These are phyloP conservation scores for Hanseniaspora hatyaiensis DNA, from an alignment of 805 yeast species.

Conservation along the genomic window DNA sequence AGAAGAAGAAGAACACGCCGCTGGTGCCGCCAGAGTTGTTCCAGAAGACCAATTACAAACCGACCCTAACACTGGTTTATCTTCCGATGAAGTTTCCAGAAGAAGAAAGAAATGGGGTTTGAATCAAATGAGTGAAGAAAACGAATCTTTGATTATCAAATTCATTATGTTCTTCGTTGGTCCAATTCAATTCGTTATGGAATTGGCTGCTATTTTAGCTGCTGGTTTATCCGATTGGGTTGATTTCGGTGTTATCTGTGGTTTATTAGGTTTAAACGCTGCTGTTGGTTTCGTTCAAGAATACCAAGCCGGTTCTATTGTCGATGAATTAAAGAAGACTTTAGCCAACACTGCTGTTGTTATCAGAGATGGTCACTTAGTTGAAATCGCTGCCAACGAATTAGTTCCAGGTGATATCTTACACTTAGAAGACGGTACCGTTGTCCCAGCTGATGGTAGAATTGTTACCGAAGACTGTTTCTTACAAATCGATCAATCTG, in stretches of 20 bases:
- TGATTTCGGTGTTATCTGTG: slow-evolving; percentile 95
- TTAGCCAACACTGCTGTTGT: slow-evolving; percentile 81
- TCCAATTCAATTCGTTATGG: slow-evolving; percentile 95
- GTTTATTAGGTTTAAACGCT: slow-evolving; percentile 75
- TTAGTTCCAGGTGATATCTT: slow-evolving; percentile 92
- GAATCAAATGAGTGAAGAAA: slow-evolving; percentile 83
- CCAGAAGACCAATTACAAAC: slow-evolving; percentile 81
- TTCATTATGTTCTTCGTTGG: slow-evolving; percentile 82
- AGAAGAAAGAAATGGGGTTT: slow-evolving; percentile 86
- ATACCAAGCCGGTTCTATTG: slow-evolving; percentile 96
- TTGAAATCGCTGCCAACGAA: slow-evolving; percentile 70
- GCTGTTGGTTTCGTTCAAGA: slow-evolving; percentile 93
- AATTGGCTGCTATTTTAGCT: slow-evolving; percentile 88
- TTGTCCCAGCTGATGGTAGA: slow-evolving; percentile 88
- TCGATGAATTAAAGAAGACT: slow-evolving; percentile 90
- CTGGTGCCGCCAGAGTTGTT: slow-evolving; percentile 57
- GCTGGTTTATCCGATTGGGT: slow-evolving; percentile 98
- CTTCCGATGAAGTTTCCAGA: slow-evolving; percentile 62
- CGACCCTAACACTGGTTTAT: slow-evolving; percentile 65
- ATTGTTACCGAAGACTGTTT: slow-evolving; percentile 72
- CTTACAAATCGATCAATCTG: slow-evolving; percentile 90
- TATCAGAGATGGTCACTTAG: slow-evolving; percentile 66
- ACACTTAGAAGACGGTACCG: slow-evolving; percentile 85
- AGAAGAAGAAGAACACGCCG: slow-evolving; percentile 35
- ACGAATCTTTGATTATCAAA: slow-evolving; percentile 66